phyloP scores from a whole-genome alignment of 352 stramenopile genomes.

The Blastocystis sp. region DNA sequence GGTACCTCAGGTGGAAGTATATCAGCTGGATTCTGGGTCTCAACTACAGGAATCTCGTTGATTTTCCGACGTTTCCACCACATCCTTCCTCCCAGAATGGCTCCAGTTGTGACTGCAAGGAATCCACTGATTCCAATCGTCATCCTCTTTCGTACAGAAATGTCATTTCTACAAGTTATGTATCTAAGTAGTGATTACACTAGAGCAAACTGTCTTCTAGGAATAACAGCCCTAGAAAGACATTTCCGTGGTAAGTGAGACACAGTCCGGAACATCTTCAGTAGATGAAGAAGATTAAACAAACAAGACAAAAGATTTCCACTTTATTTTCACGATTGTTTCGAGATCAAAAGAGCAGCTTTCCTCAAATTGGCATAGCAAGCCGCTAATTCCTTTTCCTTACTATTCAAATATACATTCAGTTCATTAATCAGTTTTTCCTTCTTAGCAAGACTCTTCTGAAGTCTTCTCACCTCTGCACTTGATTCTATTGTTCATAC shows the following conservation, averaged over 20 bases:
- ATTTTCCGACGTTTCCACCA: neutral
- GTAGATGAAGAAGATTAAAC: neutral
- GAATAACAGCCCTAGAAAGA: neutral
- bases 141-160: constrained; percentile 11
- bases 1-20: neutral
- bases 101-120: neutral
- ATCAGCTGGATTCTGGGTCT: neutral
- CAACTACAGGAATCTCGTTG: neutral
- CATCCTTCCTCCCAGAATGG: neutral
- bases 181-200: neutral
- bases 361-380: neutral
- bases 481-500: neutral
- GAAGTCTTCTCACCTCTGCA: neutral
- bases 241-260: neutral
- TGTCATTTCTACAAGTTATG: constrained; percentile 26
- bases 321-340: neutral
- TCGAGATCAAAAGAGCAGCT: neutral
- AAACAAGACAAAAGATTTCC: neutral
- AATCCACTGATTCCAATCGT: neutral
- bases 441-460: constrained; percentile 25
- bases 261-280: neutral
- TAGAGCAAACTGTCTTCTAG: neutral
- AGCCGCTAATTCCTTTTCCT: constrained; percentile 23
- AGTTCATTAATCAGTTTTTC: neutral
- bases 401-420: constrained; percentile 53